These are phyloP conservation scores for Phytophthora sansomeana DNA, from an alignment of 352 stramenopile species.

Conservation along the genomic window DNA sequence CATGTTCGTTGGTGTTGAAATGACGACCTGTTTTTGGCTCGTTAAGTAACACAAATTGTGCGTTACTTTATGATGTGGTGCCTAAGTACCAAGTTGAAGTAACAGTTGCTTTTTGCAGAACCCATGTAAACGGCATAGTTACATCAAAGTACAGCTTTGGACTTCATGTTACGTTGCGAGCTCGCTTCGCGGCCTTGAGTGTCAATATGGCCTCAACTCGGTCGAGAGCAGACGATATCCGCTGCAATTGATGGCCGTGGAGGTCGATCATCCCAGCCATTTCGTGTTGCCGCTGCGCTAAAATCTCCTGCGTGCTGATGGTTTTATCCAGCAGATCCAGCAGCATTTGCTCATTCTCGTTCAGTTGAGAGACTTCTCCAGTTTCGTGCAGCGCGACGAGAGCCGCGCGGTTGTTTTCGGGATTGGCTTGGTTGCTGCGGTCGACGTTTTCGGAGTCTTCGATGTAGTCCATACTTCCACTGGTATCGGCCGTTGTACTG, in stretches of 20 bases:
- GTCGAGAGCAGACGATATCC: conserved; percentile 74
- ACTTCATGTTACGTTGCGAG: conserved; percentile 5
- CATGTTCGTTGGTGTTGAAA: conserved; percentile 8
- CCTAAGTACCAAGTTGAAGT: conserved; percentile 1
- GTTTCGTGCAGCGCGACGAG: conserved; percentile 35
- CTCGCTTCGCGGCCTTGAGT: conserved; percentile 30
- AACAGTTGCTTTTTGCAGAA: neutral
- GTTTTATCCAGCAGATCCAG: conserved; percentile 81
- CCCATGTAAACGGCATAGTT: neutral
- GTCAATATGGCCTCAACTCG: conserved; percentile 70
- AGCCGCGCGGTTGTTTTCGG: conserved; percentile 30
- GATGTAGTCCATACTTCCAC: conserved; percentile 8
- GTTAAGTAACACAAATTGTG: conserved; percentile 2
- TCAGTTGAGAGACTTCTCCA: conserved; percentile 46
- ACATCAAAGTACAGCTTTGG: neutral
- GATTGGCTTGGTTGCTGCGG: neutral
- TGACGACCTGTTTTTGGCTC: neutral
- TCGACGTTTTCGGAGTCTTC: neutral
- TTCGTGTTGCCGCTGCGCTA: conserved; percentile 76
- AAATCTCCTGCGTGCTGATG: conserved; percentile 79
- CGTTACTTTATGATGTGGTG: conserved; percentile 1
- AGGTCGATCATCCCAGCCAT: conserved; percentile 76
- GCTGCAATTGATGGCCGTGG: conserved; percentile 67
- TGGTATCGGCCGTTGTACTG: conserved; percentile 2
- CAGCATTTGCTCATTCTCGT: conserved; percentile 78